A percentile compares a stretch with the other conserved stretches of the same genome.
Evolutionary conservation across 345 rosid genomes (phyloP).

Genomic region (Combretum micranthum): DNA sequence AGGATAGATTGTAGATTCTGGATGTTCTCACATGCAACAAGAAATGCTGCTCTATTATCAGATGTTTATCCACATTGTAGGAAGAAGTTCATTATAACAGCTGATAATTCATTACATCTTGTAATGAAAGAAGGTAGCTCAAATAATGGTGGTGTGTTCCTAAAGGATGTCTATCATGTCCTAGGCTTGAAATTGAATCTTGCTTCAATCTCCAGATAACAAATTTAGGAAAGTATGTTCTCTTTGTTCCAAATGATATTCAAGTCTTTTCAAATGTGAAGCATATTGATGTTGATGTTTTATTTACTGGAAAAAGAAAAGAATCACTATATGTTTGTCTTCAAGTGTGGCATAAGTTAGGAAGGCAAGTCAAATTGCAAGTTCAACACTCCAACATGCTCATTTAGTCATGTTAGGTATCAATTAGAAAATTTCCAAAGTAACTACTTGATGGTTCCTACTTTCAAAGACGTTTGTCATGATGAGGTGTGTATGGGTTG

Average conservation of each 20-base stretch:
- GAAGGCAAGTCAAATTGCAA: constrained; percentile 9
- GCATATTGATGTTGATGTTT: constrained; percentile 6
- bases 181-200: constrained; percentile 8
- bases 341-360: constrained; percentile 8
- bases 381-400: constrained; percentile 11
- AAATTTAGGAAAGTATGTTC: constrained; percentile 7
- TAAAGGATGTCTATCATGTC: constrained; percentile 3
- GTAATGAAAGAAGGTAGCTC: constrained; percentile 1
- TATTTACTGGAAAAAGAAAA: constrained; percentile 6
- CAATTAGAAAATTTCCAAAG: constrained; percentile 12
- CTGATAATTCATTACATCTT: constrained; percentile 6
- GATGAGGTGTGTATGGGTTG: not conserved
- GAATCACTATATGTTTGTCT: constrained; percentile 8
- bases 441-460: constrained; percentile 10
- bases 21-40: constrained; percentile 9
- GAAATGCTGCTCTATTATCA: not conserved
- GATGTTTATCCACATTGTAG: not conserved
- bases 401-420: constrained; percentile 10
- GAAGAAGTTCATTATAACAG: not conserved
- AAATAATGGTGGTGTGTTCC: not conserved
- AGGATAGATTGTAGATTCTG: constrained; percentile 8
- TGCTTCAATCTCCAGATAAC: constrained; percentile 4
- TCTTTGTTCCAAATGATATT: constrained; percentile 11
- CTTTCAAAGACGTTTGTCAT: constrained; percentile 1
- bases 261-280: constrained; percentile 7